phyloP scores from a whole-genome alignment of 768 basidiomycete species.

The Tylopilus vinaceipallidus region DNA sequence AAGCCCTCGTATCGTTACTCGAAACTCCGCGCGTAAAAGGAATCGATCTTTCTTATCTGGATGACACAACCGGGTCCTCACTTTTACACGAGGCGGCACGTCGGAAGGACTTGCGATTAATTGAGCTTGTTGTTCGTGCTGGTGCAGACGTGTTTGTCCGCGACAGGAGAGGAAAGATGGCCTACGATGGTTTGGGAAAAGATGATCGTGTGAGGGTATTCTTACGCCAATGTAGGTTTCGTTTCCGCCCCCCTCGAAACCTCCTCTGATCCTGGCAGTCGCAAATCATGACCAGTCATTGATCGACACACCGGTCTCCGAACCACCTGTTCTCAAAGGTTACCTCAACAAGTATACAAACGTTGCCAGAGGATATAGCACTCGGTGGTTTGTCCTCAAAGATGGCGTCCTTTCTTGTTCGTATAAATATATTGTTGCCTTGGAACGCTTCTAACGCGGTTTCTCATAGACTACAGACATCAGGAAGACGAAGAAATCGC shows the following conservation, averaged over 20 bases:
- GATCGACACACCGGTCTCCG: constrained; percentile 46
- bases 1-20: constrained; percentile 55
- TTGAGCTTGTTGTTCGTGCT: constrained; percentile 81
- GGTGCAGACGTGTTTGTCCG: constrained; percentile 90
- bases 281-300: constrained; percentile 78
- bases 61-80: constrained; percentile 72
- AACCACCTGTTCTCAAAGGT: constrained; percentile 65
- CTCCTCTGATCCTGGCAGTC: constrained; percentile 35
- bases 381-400: constrained; percentile 90
- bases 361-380: constrained; percentile 85
- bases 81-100: constrained; percentile 86
- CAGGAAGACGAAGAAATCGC: constrained; percentile 88
- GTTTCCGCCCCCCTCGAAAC: constrained; percentile 26
- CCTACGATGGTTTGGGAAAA: constrained; percentile 64
- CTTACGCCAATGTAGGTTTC: constrained; percentile 71
- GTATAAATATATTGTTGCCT: constrained; percentile 26
- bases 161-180: constrained; percentile 70
- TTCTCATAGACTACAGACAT: constrained; percentile 64
- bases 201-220: constrained; percentile 83
- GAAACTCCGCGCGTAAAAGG: constrained; percentile 65
- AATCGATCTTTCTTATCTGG: constrained; percentile 78
- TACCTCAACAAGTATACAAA: constrained; percentile 93
- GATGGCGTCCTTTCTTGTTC: constrained; percentile 81
- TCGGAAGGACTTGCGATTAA: constrained; percentile 73
- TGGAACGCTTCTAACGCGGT: not conserved